These are phyloP conservation scores for Rubia occidens DNA, from an alignment of 305 asterid species.

Conservation along the genomic window DNA sequence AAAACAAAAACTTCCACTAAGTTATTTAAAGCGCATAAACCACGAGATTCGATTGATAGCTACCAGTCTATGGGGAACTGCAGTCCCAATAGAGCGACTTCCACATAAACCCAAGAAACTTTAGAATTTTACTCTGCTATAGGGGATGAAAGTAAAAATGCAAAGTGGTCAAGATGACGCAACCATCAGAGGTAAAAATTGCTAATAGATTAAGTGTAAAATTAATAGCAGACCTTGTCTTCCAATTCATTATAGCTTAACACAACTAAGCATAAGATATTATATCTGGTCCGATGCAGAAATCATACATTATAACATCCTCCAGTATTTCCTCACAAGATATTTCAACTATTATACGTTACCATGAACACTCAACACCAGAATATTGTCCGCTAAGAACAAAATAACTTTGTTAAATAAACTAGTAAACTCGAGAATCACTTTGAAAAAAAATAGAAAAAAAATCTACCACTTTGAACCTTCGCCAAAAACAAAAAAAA, in stretches of 20 bases:
- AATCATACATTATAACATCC: too few relatives aligned
- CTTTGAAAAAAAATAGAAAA: not conserved
- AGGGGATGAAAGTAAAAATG: too few relatives aligned
- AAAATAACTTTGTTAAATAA: not conserved
- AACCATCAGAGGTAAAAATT: too few relatives aligned
- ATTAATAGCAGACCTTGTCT: slow-evolving; percentile 22
- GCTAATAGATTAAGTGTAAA: too few relatives aligned
- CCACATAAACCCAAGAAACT: slow-evolving; percentile 63
- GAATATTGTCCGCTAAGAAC: not conserved
- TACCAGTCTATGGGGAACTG: slow-evolving; percentile 48
- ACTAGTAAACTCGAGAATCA: not conserved
- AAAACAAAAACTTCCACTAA: not conserved
- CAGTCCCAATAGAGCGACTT: slow-evolving; percentile 58
- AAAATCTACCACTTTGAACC: slow-evolving; percentile 1
- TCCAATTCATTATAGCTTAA: slow-evolving; percentile 33
- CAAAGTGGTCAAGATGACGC: too few relatives aligned
- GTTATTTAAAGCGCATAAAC: not conserved
- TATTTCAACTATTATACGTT: not conserved
- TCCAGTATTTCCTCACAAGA: not conserved
- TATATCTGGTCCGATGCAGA: too few relatives aligned
- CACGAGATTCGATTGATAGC: not conserved
- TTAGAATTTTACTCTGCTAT: slow-evolving; percentile 21
- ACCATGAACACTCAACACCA: not conserved
- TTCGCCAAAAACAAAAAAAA: slow-evolving; percentile 6
- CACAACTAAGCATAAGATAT: slow-evolving; percentile 9